Evolutionary conservation across 164 flowering plant species (phyloP).

Genomic region (Piper betle): DNA sequence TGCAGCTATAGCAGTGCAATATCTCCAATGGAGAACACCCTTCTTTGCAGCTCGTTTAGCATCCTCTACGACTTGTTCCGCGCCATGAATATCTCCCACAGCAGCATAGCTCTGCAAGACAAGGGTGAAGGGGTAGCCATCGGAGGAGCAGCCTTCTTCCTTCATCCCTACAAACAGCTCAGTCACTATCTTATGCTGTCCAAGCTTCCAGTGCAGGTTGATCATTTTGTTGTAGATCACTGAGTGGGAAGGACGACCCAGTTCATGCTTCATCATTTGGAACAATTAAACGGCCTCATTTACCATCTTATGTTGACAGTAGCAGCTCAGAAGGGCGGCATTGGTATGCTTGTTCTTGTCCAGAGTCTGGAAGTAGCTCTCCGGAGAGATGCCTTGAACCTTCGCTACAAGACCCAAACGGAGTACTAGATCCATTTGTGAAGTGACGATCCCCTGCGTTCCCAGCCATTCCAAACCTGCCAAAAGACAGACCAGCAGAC

Average conservation of each 20-base stretch:
- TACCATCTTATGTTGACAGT: conserved; percentile 17
- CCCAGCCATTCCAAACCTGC: conserved; percentile 40
- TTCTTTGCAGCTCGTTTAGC: conserved; percentile 22
- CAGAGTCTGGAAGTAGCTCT: conserved; percentile 23
- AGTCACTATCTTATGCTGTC: conserved; percentile 20
- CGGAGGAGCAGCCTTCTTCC: conserved; percentile 10
- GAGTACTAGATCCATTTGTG: conserved; percentile 18
- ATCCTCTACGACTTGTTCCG: too few species aligned
- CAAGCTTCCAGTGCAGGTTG: conserved; percentile 17
- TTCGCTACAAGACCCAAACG: conserved; percentile 24
- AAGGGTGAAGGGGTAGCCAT: conserved; percentile 17
- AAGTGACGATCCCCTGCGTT: conserved; percentile 9
- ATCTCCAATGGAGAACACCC: conserved; percentile 15
- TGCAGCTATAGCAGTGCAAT: conserved; percentile 20
- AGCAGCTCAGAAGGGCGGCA: conserved; percentile 8
- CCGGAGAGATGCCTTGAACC: conserved; percentile 17
- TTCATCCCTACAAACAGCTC: conserved; percentile 21
- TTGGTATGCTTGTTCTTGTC: conserved; percentile 23
- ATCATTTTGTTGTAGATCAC: conserved; percentile 22
- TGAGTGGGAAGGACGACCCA: conserved; percentile 7
- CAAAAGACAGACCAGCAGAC: too few species aligned
- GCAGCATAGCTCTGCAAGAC: conserved; percentile 26
- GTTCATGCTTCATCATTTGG: conserved; percentile 2
- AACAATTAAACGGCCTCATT: conserved; percentile 23
- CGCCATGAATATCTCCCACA: conserved; percentile 20